phyloP scores from a whole-genome alignment of 2,329 filamentous ascomycete genomes.

The Alternaria sp. region DNA sequence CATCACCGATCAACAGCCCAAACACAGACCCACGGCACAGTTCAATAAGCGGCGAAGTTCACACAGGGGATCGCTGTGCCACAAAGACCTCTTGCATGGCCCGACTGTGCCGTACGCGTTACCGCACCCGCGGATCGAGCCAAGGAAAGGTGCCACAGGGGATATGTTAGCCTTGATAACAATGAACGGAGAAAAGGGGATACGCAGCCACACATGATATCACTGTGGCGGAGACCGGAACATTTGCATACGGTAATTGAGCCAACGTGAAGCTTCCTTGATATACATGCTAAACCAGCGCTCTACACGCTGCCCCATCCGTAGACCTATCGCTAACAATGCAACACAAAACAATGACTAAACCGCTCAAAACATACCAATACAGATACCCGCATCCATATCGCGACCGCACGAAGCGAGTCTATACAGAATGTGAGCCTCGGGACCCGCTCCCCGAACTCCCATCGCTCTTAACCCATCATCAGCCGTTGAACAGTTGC shows the following conservation, averaged over 20 bases:
- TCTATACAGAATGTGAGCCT: constrained; percentile 7
- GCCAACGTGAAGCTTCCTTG: not conserved
- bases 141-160: not conserved
- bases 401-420: not conserved
- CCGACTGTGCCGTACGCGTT: not conserved
- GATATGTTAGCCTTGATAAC: not conserved
- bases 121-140: not conserved
- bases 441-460: no score
- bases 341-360: not conserved
- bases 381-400: not conserved
- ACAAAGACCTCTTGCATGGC: not conserved
- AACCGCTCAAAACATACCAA: not conserved
- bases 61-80: not conserved
- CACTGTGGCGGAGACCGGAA: not conserved
- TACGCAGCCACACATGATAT: not conserved
- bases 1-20: not conserved
- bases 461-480: not conserved
- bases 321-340: not conserved
- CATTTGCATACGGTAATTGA: not conserved
- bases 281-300: not conserved
- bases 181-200: not conserved
- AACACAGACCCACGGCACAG: not conserved
- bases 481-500: constrained; percentile 10
- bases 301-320: not conserved
- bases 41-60: not conserved